These are phyloP conservation scores for Knoxdaviesia capensis DNA, from an alignment of 2,329 filamentous ascomycete genomes.

Conservation along the genomic window DNA sequence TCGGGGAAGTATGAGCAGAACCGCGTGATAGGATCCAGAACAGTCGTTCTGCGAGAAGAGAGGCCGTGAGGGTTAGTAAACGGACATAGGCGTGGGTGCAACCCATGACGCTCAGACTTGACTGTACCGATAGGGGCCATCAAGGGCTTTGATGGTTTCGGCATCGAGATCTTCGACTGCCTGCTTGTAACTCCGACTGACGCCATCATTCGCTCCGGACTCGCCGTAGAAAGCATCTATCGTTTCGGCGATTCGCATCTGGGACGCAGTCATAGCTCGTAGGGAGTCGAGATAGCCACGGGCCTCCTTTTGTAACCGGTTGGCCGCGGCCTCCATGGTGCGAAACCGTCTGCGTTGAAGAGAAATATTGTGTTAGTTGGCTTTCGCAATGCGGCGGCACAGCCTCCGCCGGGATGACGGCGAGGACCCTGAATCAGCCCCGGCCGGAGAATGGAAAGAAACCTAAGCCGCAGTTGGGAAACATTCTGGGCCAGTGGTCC, in stretches of 20 bases:
- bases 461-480: too few species aligned
- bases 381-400: not conserved
- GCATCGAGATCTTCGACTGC: constrained; percentile 94
- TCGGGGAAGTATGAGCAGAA: constrained; percentile 99
- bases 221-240: constrained; percentile 99
- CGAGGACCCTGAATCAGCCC: too few species aligned
- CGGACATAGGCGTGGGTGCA: not conserved
- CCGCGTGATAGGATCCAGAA: constrained; percentile 82
- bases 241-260: constrained; percentile 98
- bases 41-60: constrained; percentile 44
- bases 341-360: constrained; percentile 54
- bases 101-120: too few species aligned
- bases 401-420: not conserved
- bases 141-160: constrained; percentile 94
- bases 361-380: constrained; percentile 1
- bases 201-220: constrained; percentile 81
- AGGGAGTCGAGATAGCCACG: constrained; percentile 95
- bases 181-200: constrained; percentile 93
- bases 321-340: constrained; percentile 89
- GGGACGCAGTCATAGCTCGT: constrained; percentile 96
- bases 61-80: constrained; percentile 6
- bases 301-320: constrained; percentile 87
- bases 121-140: constrained; percentile 69
- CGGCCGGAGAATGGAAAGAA: too few species aligned
- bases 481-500: constrained; percentile 1